These are phyloP conservation scores for Claviceps maximensis DNA, from an alignment of 2,329 filamentous ascomycete species.

Conservation along the genomic window DNA sequence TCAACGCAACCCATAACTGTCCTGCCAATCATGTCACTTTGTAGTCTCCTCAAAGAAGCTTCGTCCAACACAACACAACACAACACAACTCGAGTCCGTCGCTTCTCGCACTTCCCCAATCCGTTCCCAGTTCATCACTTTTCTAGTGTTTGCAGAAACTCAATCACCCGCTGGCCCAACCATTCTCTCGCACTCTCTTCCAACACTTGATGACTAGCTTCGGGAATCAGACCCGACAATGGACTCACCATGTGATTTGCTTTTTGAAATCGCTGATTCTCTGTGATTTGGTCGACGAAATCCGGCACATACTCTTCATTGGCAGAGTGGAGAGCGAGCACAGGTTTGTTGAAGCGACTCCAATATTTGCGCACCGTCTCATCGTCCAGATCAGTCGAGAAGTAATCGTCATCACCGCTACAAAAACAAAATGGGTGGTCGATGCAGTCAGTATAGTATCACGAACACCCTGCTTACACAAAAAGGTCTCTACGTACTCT, in stretches of 20 bases:
- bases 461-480: background rate
- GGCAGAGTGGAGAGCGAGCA: constrained; percentile 53
- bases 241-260: constrained; percentile 33
- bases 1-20: background rate
- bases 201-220: constrained; percentile 37
- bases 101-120: background rate
- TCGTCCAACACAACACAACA: too few relatives aligned
- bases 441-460: background rate
- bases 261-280: constrained; percentile 44
- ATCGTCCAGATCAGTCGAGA: constrained; percentile 61
- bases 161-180: constrained; percentile 32
- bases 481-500: constrained; percentile 28
- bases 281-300: constrained; percentile 39
- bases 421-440: background rate
- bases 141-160: constrained; percentile 27
- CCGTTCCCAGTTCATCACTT: background rate
- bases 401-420: constrained; percentile 72
- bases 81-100: background rate
- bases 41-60: too few relatives aligned
- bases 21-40: too few relatives aligned
- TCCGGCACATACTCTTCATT: constrained; percentile 52
- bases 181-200: constrained; percentile 32
- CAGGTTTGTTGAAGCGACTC: constrained; percentile 42
- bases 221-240: constrained; percentile 39
- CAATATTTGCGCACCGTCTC: constrained; percentile 50